Base-by-base conservation (phyloP, 129 eudicot species). In the Ambrosia trifida region DNA sequence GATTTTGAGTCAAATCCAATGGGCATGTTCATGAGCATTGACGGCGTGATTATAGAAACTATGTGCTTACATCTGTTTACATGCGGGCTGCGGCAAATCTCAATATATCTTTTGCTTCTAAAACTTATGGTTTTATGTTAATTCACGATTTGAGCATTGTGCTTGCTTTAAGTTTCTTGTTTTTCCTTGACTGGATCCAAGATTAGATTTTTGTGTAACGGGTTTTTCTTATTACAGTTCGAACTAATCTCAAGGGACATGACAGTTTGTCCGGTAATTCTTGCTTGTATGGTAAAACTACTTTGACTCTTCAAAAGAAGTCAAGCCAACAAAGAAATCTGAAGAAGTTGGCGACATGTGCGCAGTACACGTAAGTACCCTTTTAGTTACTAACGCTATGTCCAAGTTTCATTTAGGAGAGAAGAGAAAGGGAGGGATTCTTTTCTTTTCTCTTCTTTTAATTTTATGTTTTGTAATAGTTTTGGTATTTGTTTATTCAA, bases 301-400 rank as follows among this genome's bases (percentile, higher is more conserved):
- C 30, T 28, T 33, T 82, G 69, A 77, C 80, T 35, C n/a, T 72
- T 69, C 83, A 53, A 62, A 73, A 65, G 71, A 91, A 79, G 62
- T 69, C 75, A 7, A 65, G 57, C 79, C 80, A 56, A 43, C 83
- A 72, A 66, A 76, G 74, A 64, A 64, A 66, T 70, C 80, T 32
- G 62, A 83, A 74, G 40, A 84, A 81, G 63, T 75, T 89, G 73
- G 76, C 86, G 17, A 80, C 89, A 47, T 79, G 74, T 69, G 98
- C 95, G 2, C 76, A 88, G 57, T 81, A 84, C 75, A 67, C 77
- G 96, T 90, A 85, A 50, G 84, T 28, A 38, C 2, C 65, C 50
- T 33, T n/a, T 36, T 3, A 67, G 28, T 45, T 68, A 24, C 71
- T 50, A 36, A 20, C n/a, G n/a, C n/a, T n/a, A n/a, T n/a, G n/a